These are phyloP conservation scores for Suillus sp. DNA, from an alignment of 768 basidiomycete species.

Conservation along the genomic window DNA sequence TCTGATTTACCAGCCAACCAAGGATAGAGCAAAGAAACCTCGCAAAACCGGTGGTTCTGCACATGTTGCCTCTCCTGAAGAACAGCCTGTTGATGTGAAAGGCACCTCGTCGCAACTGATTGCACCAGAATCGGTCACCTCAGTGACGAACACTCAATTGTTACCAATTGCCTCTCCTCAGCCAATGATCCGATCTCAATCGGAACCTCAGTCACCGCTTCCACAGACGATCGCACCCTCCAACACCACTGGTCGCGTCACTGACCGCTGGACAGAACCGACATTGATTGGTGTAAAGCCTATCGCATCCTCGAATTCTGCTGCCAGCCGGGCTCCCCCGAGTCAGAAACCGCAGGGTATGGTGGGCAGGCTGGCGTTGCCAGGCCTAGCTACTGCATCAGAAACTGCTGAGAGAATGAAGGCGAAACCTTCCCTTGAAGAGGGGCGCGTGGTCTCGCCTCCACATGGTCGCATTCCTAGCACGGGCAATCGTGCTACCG, in stretches of 20 bases:
- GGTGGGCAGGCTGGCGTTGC: constrained; percentile 44
- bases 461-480: constrained; percentile 62
- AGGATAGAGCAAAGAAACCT: constrained; percentile 70
- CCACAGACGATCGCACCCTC: constrained; percentile 14
- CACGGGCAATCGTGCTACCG: constrained; percentile 67
- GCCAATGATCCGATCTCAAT: constrained; percentile 2
- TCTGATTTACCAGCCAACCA: constrained; percentile 60
- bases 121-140: background rate
- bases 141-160: constrained; percentile 7
- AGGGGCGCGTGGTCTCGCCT: constrained; percentile 22
- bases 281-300: constrained; percentile 37
- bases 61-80: constrained; percentile 14
- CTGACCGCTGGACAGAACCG: constrained; percentile 37
- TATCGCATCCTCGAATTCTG: constrained; percentile 7
- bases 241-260: constrained; percentile 21
- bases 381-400: constrained; percentile 34
- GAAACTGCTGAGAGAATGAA: constrained; percentile 21
- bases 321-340: constrained; percentile 6
- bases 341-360: constrained; percentile 25
- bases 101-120: background rate
- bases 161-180: constrained; percentile 4
- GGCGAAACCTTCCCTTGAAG: constrained; percentile 10
- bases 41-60: constrained; percentile 42
- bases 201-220: constrained; percentile 8
- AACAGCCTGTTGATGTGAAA: background rate